Evolutionary conservation across 2,329 filamentous ascomycete genomes (phyloP).

Genomic region (Aureobasidium sp.): DNA sequence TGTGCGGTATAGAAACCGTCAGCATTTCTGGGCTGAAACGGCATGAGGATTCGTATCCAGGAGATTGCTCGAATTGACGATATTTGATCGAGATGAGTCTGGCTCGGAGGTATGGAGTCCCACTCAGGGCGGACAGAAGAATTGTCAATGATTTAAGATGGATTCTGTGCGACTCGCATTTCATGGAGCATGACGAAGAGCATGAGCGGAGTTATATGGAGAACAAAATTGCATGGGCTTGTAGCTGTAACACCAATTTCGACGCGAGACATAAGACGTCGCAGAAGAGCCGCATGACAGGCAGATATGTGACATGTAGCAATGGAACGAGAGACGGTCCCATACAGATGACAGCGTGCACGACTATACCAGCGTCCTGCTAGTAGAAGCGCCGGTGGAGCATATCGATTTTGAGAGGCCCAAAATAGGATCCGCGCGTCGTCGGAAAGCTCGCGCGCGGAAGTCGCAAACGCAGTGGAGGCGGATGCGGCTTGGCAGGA

Average conservation of each 20-base stretch:
- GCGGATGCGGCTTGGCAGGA: constrained; percentile 2
- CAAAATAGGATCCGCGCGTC: background rate
- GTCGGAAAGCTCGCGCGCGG: background rate
- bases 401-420: background rate
- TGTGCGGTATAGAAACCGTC: background rate
- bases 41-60: background rate
- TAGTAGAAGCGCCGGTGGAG: background rate
- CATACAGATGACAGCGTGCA: background rate
- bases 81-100: background rate
- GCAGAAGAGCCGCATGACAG: background rate
- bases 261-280: background rate
- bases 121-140: background rate
- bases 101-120: background rate
- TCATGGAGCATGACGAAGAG: background rate
- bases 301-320: background rate
- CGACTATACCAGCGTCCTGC: background rate
- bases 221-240: background rate
- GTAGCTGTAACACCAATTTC: background rate
- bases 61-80: background rate
- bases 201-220: background rate
- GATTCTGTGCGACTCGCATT: background rate
- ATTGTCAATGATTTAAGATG: background rate
- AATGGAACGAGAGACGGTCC: background rate
- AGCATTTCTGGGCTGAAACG: background rate
- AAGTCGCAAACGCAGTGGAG: constrained; percentile 1